A percentile compares a stretch with the other conserved stretches of the same genome.
phyloP scores from a whole-genome alignment of 2,329 filamentous ascomycete species.

The Saccharata proteae region DNA sequence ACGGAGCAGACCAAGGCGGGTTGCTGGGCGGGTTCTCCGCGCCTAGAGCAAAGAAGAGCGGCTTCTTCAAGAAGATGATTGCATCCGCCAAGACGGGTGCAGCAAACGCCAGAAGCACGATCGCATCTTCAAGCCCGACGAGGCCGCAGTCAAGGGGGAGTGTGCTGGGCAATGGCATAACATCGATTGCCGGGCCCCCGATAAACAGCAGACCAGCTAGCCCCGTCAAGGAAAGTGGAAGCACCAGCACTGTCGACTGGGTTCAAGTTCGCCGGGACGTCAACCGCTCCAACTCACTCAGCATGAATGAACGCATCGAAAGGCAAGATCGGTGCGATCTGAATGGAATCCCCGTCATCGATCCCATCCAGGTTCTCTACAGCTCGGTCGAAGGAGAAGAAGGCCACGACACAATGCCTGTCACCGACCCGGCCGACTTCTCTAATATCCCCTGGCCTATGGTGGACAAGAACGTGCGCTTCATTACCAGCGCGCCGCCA shows the following conservation, averaged over 20 bases:
- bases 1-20: conserved; percentile 51
- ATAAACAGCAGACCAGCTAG: conserved; percentile 9
- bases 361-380: conserved; percentile 79
- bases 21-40: conserved; percentile 65
- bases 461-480: conserved; percentile 92
- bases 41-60: conserved; percentile 68
- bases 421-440: conserved; percentile 75
- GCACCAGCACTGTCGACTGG: conserved; percentile 55
- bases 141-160: conserved; percentile 23
- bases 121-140: conserved; percentile 48
- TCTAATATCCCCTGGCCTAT: conserved; percentile 70
- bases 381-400: conserved; percentile 84
- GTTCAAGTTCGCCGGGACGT: conserved; percentile 95
- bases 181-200: conserved; percentile 41
- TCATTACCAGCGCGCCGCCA: conserved; percentile 70
- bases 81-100: conserved; percentile 91
- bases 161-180: conserved; percentile 35
- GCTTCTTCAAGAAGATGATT: conserved; percentile 91
- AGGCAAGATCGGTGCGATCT: conserved; percentile 83
- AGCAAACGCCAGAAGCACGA: conserved; percentile 75
- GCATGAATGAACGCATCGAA: conserved; percentile 75
- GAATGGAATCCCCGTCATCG: conserved; percentile 80
- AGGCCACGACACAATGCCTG: conserved; percentile 68
- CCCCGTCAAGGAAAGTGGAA: conserved; percentile 9
- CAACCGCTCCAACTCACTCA: conserved; percentile 87